Conservation (phyloP, 148 eudicot species). For the Polygonum aviculare region DNA sequence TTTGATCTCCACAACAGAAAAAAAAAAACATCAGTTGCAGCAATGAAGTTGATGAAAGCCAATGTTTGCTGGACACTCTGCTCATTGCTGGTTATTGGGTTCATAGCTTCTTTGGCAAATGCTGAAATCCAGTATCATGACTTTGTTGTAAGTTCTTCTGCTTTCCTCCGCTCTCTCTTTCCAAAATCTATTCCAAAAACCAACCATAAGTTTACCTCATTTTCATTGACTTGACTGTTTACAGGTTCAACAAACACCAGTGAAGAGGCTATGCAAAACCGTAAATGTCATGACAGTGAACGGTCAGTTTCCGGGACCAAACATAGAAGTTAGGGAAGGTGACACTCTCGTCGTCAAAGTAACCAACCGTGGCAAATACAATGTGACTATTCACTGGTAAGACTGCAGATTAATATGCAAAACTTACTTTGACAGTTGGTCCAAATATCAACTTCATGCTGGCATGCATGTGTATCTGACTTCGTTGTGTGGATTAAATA, state of each 20-base stretch:
- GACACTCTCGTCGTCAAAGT: slow-evolving; percentile 61
- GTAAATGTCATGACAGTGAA: slow-evolving; percentile 60
- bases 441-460: too few species aligned
- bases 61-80: slow-evolving; percentile 20
- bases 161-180: neutral
- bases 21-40: slow-evolving; percentile 12
- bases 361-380: slow-evolving; percentile 53
- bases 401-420: neutral
- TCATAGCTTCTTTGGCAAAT: slow-evolving; percentile 28
- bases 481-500: slow-evolving; percentile 13
- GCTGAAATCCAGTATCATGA: slow-evolving; percentile 54
- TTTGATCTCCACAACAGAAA: slow-evolving; percentile 11
- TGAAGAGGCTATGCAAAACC: slow-evolving; percentile 68
- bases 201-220: neutral
- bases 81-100: slow-evolving; percentile 23
- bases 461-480: neutral
- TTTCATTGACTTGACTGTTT: neutral
- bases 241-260: slow-evolving; percentile 61
- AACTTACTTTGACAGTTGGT: neutral
- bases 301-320: slow-evolving; percentile 90
- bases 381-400: slow-evolving; percentile 87
- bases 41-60: slow-evolving; percentile 27
- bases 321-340: slow-evolving; percentile 55
- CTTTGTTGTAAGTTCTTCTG: slow-evolving; percentile 43
- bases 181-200: neutral